Percentiles rank a stretch among this genome's conserved stretches.
Evolutionary conservation across 306 rosid genomes (phyloP).

Genomic region (Vicia sativa): DNA sequence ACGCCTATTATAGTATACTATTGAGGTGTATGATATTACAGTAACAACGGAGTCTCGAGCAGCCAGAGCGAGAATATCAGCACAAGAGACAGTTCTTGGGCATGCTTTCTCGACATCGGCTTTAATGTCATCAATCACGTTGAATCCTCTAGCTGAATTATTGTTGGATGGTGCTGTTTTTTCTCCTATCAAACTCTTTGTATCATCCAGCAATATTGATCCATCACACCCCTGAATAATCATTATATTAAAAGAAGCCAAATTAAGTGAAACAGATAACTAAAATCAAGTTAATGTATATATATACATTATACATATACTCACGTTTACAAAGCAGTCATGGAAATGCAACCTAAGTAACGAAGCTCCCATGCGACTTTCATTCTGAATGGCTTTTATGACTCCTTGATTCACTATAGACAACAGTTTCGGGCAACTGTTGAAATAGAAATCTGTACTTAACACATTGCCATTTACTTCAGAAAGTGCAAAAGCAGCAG

Average conservation of each 20-base stretch:
- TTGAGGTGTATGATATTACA: constrained; percentile 34
- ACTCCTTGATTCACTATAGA: constrained; percentile 48
- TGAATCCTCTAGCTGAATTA: constrained; percentile 56
- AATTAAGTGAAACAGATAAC: background rate
- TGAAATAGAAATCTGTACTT: constrained; percentile 38
- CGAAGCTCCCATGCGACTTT: constrained; percentile 61
- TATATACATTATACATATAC: constrained; percentile 4
- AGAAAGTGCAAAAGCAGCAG: constrained; percentile 15
- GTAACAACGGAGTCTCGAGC: constrained; percentile 57
- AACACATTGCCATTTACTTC: constrained; percentile 36
- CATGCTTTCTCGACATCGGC: constrained; percentile 58
- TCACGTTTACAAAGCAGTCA: constrained; percentile 69
- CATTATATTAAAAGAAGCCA: constrained; percentile 20
- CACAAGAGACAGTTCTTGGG: constrained; percentile 62
- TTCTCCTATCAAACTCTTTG: constrained; percentile 55
- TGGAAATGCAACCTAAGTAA: constrained; percentile 70
- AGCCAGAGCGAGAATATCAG: constrained; percentile 65
- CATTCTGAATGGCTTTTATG: constrained; percentile 41
- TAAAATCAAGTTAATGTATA: constrained; percentile 1
- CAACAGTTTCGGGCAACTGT: constrained; percentile 48
- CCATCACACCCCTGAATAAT: constrained; percentile 64
- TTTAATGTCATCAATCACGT: constrained; percentile 57
- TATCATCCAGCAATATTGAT: constrained; percentile 61
- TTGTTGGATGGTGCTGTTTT: constrained; percentile 64
- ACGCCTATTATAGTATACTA: background rate